phyloP scores from a whole-genome alignment of 805 yeast species.

The Starmerella sirachaensis region DNA sequence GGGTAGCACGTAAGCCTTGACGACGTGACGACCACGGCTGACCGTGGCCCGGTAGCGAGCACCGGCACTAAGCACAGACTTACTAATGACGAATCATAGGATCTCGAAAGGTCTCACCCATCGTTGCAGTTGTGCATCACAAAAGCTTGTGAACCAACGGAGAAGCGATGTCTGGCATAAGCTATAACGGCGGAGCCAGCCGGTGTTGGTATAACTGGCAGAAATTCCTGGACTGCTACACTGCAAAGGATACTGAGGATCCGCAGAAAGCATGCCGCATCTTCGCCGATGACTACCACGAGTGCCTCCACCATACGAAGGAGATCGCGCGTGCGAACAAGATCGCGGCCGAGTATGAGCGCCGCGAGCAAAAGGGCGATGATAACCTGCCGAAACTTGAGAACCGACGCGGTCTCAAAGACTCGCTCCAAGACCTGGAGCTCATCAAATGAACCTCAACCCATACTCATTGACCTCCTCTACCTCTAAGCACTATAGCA shows the following conservation, averaged over 20 bases:
- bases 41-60: no score
- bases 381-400: constrained; percentile 20
- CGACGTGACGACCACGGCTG: no score
- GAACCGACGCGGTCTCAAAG: constrained; percentile 16
- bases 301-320: constrained; percentile 40
- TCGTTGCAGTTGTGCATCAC: no score
- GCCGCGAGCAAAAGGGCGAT: constrained; percentile 21
- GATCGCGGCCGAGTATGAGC: constrained; percentile 24
- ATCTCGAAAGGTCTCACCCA: no score
- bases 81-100: no score
- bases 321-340: constrained; percentile 28
- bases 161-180: constrained; percentile 21
- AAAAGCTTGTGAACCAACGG: no score
- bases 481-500: no score
- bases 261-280: constrained; percentile 31
- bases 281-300: constrained; percentile 38
- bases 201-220: constrained; percentile 40
- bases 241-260: constrained; percentile 30
- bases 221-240: constrained; percentile 37
- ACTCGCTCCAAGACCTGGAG: constrained; percentile 19
- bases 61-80: no score
- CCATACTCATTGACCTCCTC: not conserved
- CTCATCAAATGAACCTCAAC: constrained; percentile 8
- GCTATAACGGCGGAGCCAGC: constrained; percentile 33
- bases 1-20: no score